Conservation (phyloP, 306 rosid species). For the Lithocarpus polystachyus region DNA sequence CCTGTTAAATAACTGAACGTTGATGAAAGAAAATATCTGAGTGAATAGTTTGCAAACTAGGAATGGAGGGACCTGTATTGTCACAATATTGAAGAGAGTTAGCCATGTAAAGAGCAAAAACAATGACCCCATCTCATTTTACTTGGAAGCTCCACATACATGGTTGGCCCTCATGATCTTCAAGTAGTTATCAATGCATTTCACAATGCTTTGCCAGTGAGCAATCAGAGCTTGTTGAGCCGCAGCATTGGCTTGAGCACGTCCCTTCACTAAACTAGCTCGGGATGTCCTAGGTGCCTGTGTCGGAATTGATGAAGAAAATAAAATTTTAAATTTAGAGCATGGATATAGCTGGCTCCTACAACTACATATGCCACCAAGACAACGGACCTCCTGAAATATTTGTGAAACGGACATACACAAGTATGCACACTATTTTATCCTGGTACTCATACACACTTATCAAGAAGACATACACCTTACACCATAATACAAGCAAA, state of each 20-base stretch:
- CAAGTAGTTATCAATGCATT: constrained; percentile 68
- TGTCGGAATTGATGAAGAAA: constrained; percentile 16
- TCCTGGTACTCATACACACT: too few species aligned
- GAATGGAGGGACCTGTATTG: constrained; percentile 76
- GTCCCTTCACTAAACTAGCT: constrained; percentile 91
- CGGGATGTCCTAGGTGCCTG: constrained; percentile 99
- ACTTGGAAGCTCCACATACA: constrained; percentile 47
- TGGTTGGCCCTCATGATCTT: constrained; percentile 93
- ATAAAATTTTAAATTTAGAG: constrained; percentile 8
- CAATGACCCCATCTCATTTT: too few species aligned
- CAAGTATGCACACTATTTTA: too few species aligned
- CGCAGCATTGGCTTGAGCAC: constrained; percentile 89
- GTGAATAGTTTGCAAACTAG: constrained; percentile 91
- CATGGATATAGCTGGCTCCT: constrained; percentile 11
- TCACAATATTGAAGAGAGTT: too few species aligned
- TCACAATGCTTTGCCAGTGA: constrained; percentile 99
- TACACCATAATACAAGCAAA: too few species aligned
- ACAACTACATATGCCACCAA: too few species aligned
- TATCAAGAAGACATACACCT: too few species aligned
- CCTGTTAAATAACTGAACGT: constrained; percentile 98
- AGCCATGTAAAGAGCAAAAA: too few species aligned
- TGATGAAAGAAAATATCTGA: constrained; percentile 95
- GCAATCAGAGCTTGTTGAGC: constrained; percentile 97
- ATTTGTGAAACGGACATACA: too few species aligned
- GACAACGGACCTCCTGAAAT: too few species aligned